Evolutionary conservation across 2,329 filamentous ascomycete species (phyloP), one percentile per base, ranked within the genome.

Genomic region (Alternaria triticina): DNA sequence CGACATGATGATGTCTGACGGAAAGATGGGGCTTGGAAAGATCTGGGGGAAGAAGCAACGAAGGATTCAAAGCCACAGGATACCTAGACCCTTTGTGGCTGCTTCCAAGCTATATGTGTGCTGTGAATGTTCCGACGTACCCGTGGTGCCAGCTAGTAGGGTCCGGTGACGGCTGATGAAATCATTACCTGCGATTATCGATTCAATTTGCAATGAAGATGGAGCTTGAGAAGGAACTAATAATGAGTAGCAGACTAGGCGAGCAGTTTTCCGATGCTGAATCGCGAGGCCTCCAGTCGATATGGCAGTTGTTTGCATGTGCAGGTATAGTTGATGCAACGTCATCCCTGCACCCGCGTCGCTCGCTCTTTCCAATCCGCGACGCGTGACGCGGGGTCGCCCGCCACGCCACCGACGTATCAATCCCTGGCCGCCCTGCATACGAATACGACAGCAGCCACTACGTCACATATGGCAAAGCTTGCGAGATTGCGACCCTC

Each of bases 1-100:
- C 22, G 70, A 63, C 76, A 79, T 79, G 66, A 15, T 70, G 58
- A 40, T 4, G 23, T 12, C 30, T 13, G 36, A 36, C 36, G 30
- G 12, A 44, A 57, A 17, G n/a, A 22, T 25, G 28, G 46, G 23
- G 7, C 22, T 22, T 25, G 50, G 17, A 20, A 12, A n/a, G 52
- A 36, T 17, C 28, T n/a, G 33, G 23, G 44, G 20, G n/a, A 25
- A 17, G 44, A 15, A 46, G 22, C 2, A 47, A 6, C 49, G 10
- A 51, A 4, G n/a, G 47, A 22, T 27, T n/a, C 28, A 50, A 12
- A 43, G 55, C 46, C 30, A 52, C 47, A 30, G 22, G 10, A 43
- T 25, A 36, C 27, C 56, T 25, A 43, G 52, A 47, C 33, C 36
- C 12, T 30, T 54, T 49, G 52, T 27, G 33, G 46, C 28, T 45